A percentile compares a stretch with the other conserved stretches of the same genome.
phyloP scores from a whole-genome alignment of 768 basidiomycete species.

The Lactifluus pinguis region DNA sequence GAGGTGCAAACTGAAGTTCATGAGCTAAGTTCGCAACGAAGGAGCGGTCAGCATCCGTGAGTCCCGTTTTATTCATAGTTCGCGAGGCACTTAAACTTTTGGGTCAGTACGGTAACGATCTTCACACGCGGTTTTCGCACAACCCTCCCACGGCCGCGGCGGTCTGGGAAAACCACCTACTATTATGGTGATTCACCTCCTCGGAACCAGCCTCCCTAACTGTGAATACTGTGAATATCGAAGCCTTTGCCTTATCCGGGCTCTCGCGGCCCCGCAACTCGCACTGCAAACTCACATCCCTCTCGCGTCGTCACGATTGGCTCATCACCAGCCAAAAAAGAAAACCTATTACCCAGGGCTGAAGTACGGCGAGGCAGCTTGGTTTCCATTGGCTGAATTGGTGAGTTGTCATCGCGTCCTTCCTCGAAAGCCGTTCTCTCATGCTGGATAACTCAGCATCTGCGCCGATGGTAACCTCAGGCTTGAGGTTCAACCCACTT shows the following conservation, averaged over 20 bases:
- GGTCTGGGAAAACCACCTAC: too few species aligned
- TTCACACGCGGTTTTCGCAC: neutral
- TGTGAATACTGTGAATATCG: neutral
- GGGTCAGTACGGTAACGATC: too few species aligned
- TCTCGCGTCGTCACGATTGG: neutral
- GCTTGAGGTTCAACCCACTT: neutral
- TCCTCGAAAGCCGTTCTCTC: neutral
- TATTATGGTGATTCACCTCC: neutral
- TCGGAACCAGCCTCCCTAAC: neutral
- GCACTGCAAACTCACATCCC: neutral
- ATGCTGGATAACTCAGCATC: too few species aligned
- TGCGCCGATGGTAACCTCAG: too few species aligned
- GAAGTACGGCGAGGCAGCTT: neutral
- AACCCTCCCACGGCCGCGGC: neutral
- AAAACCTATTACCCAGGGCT: neutral
- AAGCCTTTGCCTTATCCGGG: neutral
- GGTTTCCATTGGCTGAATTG: neutral
- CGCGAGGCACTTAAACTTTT: too few species aligned
- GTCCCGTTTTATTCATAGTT: too few species aligned
- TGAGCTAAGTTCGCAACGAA: too few species aligned
- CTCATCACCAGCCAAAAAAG: too few species aligned
- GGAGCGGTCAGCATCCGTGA: too few species aligned
- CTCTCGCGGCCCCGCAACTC: neutral
- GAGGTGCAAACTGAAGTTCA: too few species aligned
- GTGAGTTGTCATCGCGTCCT: neutral